These are phyloP conservation scores for Erodium maritimum DNA, from an alignment of 345 rosid genomes.

Conservation along the genomic window DNA sequence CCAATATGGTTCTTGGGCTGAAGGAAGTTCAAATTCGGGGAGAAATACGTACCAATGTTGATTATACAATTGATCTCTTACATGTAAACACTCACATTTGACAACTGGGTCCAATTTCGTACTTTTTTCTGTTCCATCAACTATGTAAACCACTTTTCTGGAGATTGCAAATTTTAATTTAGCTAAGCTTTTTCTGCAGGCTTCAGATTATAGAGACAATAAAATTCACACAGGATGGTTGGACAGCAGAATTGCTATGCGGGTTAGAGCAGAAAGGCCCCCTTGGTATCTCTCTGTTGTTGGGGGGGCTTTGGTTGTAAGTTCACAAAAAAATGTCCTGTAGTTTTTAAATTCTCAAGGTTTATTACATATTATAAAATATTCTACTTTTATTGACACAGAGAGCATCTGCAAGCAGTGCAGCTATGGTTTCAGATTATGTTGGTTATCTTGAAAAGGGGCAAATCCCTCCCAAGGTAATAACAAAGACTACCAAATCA, in stretches of 20 bases:
- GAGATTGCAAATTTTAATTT: conserved; percentile 2
- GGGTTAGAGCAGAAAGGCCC: conserved; percentile 98
- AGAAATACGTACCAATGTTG: conserved; percentile 94
- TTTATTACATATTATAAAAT: background rate
- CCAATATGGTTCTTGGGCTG: conserved; percentile 98
- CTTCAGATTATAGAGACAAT: conserved; percentile 87
- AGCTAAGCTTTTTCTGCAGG: conserved; percentile 35
- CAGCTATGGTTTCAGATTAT: conserved; percentile 94
- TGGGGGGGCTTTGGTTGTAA: conserved; percentile 93
- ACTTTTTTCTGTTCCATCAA: background rate
- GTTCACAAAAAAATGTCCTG: conserved; percentile 12
- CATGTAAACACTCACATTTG: conserved; percentile 38
- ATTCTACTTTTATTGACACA: conserved; percentile 21
- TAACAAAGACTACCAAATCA: background rate
- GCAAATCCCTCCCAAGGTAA: conserved; percentile 91
- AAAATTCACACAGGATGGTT: conserved; percentile 99
- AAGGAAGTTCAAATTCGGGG: conserved; percentile 99
- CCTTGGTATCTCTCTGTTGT: conserved; percentile 99
- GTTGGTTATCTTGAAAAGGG: conserved; percentile 98
- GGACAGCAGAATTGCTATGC: conserved; percentile 99
- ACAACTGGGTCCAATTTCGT: background rate
- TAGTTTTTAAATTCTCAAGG: background rate
- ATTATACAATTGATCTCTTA: conserved; percentile 89
- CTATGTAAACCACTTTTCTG: background rate
- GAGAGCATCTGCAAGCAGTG: conserved; percentile 96